Conservation (phyloP, 2,329 filamentous ascomycete species). For the Alternaria ethzedia region DNA sequence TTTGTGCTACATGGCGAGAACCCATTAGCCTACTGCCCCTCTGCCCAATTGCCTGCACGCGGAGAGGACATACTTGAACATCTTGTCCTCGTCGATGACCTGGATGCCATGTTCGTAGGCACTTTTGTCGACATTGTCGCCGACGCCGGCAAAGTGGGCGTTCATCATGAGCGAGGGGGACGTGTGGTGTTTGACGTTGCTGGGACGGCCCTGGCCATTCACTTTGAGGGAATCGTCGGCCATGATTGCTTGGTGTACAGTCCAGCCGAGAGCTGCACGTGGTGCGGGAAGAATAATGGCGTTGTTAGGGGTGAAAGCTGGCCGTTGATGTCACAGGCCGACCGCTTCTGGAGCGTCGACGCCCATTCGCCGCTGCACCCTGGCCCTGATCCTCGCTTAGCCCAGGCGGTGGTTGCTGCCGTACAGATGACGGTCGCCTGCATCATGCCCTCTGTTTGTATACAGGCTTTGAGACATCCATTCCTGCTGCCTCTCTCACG, state of each 20-base stretch:
- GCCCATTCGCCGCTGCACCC: constrained; percentile 37
- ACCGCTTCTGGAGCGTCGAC: constrained; percentile 25
- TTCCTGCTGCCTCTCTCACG: not conserved
- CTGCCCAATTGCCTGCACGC: not conserved
- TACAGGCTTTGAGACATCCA: constrained; percentile 1
- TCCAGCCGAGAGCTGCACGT: constrained; percentile 35
- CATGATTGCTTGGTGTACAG: constrained; percentile 34
- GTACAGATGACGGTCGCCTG: constrained; percentile 33
- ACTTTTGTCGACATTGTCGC: constrained; percentile 67
- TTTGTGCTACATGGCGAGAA: constrained; percentile 63
- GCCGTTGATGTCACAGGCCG: constrained; percentile 49
- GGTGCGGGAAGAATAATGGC: constrained; percentile 41
- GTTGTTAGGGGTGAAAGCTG: constrained; percentile 36
- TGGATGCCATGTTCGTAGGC: constrained; percentile 93
- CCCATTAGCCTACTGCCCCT: constrained; percentile 25
- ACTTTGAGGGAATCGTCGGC: constrained; percentile 38
- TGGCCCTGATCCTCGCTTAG: constrained; percentile 41
- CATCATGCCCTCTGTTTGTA: constrained; percentile 25
- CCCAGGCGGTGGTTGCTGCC: constrained; percentile 29
- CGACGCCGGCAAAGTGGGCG: constrained; percentile 77
- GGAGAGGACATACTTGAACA: constrained; percentile 79
- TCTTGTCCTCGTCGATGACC: constrained; percentile 94
- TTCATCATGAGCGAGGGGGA: constrained; percentile 67
- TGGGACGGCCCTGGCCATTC: constrained; percentile 46
- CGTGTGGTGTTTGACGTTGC: constrained; percentile 49